phyloP scores from a whole-genome alignment of 129 eudicot genomes.

The Flaveria brownii region DNA sequence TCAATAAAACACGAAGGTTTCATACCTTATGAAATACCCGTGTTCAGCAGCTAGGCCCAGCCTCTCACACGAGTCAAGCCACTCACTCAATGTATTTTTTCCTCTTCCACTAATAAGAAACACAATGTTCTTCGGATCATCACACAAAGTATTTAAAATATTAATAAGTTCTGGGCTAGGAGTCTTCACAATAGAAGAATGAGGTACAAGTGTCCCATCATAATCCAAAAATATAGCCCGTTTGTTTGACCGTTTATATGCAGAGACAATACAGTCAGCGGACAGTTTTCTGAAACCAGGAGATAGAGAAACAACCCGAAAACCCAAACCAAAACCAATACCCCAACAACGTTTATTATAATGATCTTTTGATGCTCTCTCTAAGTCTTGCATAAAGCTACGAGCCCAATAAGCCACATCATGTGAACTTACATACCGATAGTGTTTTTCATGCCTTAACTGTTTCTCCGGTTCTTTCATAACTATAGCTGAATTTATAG shows the following conservation, averaged over 20 bases:
- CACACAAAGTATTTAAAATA: slow-evolving; percentile 51
- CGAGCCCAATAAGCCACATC: slow-evolving; percentile 84
- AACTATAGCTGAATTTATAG: slow-evolving; percentile 54
- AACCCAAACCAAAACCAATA: slow-evolving; percentile 74
- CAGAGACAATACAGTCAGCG: slow-evolving; percentile 55
- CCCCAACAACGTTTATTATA: slow-evolving; percentile 73
- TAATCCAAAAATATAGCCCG: slow-evolving; percentile 79
- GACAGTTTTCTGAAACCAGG: slow-evolving; percentile 64
- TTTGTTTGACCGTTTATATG: slow-evolving; percentile 55
- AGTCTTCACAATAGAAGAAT: slow-evolving; percentile 46
- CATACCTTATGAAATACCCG: slow-evolving; percentile 74
- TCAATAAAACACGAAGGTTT: neutral
- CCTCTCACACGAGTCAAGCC: slow-evolving; percentile 71
- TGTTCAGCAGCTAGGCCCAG: slow-evolving; percentile 90
- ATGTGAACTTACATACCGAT: slow-evolving; percentile 71
- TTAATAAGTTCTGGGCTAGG: slow-evolving; percentile 58
- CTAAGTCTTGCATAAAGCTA: slow-evolving; percentile 74
- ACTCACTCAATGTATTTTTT: slow-evolving; percentile 50
- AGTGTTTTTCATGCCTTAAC: slow-evolving; percentile 69
- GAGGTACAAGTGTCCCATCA: slow-evolving; percentile 79
- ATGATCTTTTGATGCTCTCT: slow-evolving; percentile 70
- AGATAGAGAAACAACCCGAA: slow-evolving; percentile 65
- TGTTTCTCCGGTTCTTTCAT: slow-evolving; percentile 63
- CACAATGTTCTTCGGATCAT: slow-evolving; percentile 76
- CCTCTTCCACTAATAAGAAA: slow-evolving; percentile 84